These are phyloP conservation scores for Trametes cubensis DNA, from an alignment of 768 basidiomycete genomes.

Conservation along the genomic window DNA sequence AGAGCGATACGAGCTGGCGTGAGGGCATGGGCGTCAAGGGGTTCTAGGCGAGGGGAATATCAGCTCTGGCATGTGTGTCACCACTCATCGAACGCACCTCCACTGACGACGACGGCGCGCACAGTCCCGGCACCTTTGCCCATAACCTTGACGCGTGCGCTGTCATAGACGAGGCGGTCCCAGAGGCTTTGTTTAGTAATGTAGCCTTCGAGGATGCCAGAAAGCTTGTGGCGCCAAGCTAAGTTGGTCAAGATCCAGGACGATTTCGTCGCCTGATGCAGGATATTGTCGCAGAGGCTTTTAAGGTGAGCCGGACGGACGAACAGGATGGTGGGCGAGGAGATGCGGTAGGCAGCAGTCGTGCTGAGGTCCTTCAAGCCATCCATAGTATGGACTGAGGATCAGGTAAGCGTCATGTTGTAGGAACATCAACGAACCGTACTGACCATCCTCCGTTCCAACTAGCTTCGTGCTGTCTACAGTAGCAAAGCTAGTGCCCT, in stretches of 20 bases:
- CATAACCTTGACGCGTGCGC: constrained; percentile 60
- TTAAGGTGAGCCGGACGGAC: constrained; percentile 64
- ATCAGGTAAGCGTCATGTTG: not conserved
- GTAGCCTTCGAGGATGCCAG: constrained; percentile 71
- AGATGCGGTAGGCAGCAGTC: constrained; percentile 54
- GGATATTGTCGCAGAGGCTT: constrained; percentile 54
- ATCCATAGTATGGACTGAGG: not conserved
- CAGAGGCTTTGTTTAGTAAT: constrained; percentile 79
- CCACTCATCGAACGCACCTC: constrained; percentile 63
- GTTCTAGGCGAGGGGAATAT: constrained; percentile 40
- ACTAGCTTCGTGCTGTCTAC: constrained; percentile 58
- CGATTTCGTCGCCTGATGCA: constrained; percentile 52
- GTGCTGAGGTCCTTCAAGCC: constrained; percentile 54
- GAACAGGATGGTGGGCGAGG: constrained; percentile 82
- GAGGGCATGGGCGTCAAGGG: constrained; percentile 50
- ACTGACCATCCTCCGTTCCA: constrained; percentile 47
- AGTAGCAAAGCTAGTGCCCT: constrained; percentile 74
- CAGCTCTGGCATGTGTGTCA: not conserved
- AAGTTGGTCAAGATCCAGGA: constrained; percentile 54
- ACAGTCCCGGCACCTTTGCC: constrained; percentile 64
- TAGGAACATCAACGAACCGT: too few relatives aligned
- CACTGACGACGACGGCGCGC: constrained; percentile 71
- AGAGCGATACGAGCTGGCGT: constrained; percentile 72
- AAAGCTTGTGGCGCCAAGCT: constrained; percentile 78
- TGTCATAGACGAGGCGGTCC: constrained; percentile 78